Base-by-base conservation (phyloP, 345 rosid genomes). In the Brassica incana region DNA sequence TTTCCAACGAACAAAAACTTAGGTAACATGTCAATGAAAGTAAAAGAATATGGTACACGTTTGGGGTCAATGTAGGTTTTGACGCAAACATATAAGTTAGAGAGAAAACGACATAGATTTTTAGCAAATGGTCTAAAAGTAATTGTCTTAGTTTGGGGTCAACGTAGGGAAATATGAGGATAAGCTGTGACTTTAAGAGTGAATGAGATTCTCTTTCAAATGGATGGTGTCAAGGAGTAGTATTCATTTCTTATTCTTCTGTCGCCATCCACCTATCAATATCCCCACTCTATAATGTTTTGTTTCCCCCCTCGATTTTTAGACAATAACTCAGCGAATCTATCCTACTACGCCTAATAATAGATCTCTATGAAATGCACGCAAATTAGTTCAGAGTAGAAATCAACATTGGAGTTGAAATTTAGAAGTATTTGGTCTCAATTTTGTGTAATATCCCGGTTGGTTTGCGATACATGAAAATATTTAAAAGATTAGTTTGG, bases 151-250 rank as follows among this genome's bases (percentile, higher is more conserved):
- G 75, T 74, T 69, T 69, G 76, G 83, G 71, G 75, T 80, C 75
- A 69, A 74, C 69, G 83, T 74, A 56, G 75, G 75, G 79, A 12
- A 27, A 4, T 52, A 63, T 71, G 63, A 80, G 80, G 83, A 80
- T 80, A 80, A 80, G 83, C 64, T 75, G 73, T 65, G 76, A 75
- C 83, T 80, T 80, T 75, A 38, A 54, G 78, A 75, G 83, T 80
- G 83, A 80, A 80, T 80, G 77, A 80, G 83, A 80, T 80, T 80
- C 83, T 80, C 66, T 72, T 61, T 65, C 32, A 80, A 75, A 75
- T 71, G 83, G 71, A 80, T 80, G 83, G 83, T 80, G 80, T 63
- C 73, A 71, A 75, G 32, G 32, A 64, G 27, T 74, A 70, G 54
- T 54, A 56, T 80, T 70, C 67, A 11, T 80, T 70, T 75, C 11